Conservation (phyloP, 257 asterid species). For the Anisodus tanguticus region DNA sequence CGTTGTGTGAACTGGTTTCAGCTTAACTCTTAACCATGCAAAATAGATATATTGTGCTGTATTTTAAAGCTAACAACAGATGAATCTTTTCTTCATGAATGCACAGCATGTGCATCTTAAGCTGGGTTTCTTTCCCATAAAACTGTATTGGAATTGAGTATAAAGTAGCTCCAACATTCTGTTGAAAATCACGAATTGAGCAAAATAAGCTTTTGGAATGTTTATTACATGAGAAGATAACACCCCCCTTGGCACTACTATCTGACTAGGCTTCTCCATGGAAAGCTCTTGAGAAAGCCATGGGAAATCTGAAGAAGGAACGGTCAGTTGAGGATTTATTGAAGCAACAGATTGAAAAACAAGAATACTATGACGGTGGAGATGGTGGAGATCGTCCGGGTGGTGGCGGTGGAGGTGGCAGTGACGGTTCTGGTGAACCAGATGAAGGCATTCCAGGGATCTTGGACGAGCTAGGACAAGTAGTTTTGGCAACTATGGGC, state of each 20-base stretch:
- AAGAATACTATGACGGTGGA: slow-evolving; percentile 68
- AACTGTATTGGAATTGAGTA: not conserved
- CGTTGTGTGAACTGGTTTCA: not conserved
- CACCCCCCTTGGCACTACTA: slow-evolving; percentile 19
- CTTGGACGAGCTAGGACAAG: slow-evolving; percentile 65
- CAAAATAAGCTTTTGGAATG: not conserved
- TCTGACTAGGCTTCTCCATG: slow-evolving; percentile 63
- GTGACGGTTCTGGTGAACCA: slow-evolving; percentile 54
- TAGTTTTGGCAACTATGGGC: slow-evolving; percentile 58
- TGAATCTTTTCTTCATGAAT: not conserved
- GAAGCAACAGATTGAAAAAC: slow-evolving; percentile 75
- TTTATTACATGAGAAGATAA: not conserved
- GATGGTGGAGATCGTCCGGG: slow-evolving; percentile 55
- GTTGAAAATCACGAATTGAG: not conserved
- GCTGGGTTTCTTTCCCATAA: slow-evolving; percentile 8
- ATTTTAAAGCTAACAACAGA: slow-evolving; percentile 13
- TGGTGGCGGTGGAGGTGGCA: slow-evolving; percentile 54
- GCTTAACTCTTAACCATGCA: not conserved
- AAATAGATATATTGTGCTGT: not conserved
- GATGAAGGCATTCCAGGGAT: slow-evolving; percentile 47
- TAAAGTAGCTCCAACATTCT: slow-evolving; percentile 21
- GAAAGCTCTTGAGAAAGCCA: slow-evolving; percentile 64
- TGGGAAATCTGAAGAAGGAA: slow-evolving; percentile 63
- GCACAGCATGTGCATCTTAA: not conserved
- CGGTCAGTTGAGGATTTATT: slow-evolving; percentile 66